Conservation (phyloP, 2,329 filamentous ascomycete species). For the Pseudogymnoascus sp. region DNA sequence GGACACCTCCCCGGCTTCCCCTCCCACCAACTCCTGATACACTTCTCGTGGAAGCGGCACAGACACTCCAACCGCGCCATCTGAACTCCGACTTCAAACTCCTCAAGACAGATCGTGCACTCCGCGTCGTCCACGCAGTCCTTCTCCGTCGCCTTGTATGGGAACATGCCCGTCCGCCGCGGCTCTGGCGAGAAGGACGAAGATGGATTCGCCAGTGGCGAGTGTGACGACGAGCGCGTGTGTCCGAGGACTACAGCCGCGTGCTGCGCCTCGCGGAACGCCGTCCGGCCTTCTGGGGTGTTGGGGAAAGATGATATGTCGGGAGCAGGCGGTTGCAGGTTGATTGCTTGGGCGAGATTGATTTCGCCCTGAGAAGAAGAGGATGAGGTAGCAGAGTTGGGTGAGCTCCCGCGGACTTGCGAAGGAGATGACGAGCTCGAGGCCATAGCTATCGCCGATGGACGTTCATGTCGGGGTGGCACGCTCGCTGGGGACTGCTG, state of each 20-base stretch:
- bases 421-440: conserved; percentile 16
- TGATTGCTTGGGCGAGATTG: neutral
- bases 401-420: conserved; percentile 11
- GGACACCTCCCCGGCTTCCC: conserved; percentile 56
- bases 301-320: conserved; percentile 12
- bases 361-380: conserved; percentile 12
- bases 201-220: neutral
- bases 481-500: conserved; percentile 11
- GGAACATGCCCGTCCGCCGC: conserved; percentile 53
- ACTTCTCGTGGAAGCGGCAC: conserved; percentile 54
- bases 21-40: conserved; percentile 56
- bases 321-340: conserved; percentile 6
- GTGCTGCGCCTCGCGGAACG: conserved; percentile 20
- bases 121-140: conserved; percentile 61
- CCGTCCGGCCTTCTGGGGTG: conserved; percentile 17
- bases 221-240: conserved; percentile 9
- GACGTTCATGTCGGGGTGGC: conserved; percentile 16
- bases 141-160: conserved; percentile 58
- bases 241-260: conserved; percentile 17
- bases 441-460: conserved; percentile 10
- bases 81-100: conserved; percentile 52
- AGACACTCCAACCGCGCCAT: conserved; percentile 63
- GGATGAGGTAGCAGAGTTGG: conserved; percentile 11
- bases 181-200: conserved; percentile 10
- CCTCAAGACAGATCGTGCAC: conserved; percentile 61